These are phyloP conservation scores for Dactylellina leptospora DNA, from an alignment of 2,329 filamentous ascomycete genomes.

Conservation along the genomic window DNA sequence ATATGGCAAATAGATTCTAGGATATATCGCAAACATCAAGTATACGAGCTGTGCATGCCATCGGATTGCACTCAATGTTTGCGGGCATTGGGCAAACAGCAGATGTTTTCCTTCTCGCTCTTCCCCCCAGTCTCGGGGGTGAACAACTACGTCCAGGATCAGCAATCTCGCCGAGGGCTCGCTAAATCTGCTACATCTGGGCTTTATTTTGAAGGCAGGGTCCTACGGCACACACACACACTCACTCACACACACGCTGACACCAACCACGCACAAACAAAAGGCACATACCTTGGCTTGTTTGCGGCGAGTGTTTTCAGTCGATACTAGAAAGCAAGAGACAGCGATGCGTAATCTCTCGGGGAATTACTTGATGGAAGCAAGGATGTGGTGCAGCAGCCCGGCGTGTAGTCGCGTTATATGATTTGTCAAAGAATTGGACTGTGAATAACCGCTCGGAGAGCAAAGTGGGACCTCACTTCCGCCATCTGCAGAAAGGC, in stretches of 20 bases:
- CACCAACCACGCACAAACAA: neutral
- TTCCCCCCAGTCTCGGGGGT: constrained; percentile 20
- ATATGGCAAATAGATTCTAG: constrained; percentile 9
- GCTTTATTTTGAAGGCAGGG: constrained; percentile 46
- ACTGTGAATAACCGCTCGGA: constrained; percentile 51
- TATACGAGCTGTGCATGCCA: constrained; percentile 29
- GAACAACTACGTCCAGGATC: constrained; percentile 33
- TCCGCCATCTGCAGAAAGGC: constrained; percentile 51
- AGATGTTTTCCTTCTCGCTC: constrained; percentile 14
- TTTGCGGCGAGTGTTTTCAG: constrained; percentile 35
- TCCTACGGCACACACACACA: constrained; percentile 23
- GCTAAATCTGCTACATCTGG: constrained; percentile 52
- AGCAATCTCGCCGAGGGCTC: constrained; percentile 52
- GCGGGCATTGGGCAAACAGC: constrained; percentile 8
- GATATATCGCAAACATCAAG: constrained; percentile 15
- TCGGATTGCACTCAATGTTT: constrained; percentile 15
- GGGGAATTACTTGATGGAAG: constrained; percentile 49
- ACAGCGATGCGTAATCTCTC: constrained; percentile 48
- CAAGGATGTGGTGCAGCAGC: constrained; percentile 52
- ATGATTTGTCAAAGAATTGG: constrained; percentile 50
- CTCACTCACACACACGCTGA: neutral
- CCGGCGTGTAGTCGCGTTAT: constrained; percentile 52
- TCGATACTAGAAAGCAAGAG: constrained; percentile 17
- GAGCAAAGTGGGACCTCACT: constrained; percentile 49
- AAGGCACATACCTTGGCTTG: constrained; percentile 17